These are phyloP conservation scores for Neurospora sp. DNA, from an alignment of 495 filamentous ascomycete species.

Conservation along the genomic window DNA sequence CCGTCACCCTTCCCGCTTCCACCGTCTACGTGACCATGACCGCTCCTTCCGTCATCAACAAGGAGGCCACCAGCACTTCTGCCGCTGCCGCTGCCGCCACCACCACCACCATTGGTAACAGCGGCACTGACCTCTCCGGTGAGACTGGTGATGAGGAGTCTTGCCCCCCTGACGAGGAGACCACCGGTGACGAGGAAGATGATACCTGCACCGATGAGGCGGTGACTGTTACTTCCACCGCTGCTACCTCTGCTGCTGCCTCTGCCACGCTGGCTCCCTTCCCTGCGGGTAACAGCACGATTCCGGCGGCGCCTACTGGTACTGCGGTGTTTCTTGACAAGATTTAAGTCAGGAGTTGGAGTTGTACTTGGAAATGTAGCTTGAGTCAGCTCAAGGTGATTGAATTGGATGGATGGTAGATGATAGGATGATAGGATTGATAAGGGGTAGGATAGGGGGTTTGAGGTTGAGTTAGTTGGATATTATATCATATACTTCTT, in stretches of 20 bases:
- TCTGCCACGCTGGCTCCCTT: constrained; percentile 19
- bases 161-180: constrained; percentile 5
- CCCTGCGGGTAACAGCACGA: constrained; percentile 22
- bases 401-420: not conserved
- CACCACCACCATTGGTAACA: constrained; percentile 1
- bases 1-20: constrained; percentile 11
- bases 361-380: not conserved
- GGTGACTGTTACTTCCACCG: constrained; percentile 16
- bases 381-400: too few relatives aligned
- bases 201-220: constrained; percentile 25
- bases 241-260: constrained; percentile 1
- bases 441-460: not conserved
- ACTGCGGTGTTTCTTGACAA: not conserved
- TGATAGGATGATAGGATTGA: not conserved
- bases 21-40: constrained; percentile 37
- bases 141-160: not conserved
- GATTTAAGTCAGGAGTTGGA: not conserved
- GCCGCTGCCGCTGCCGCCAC: constrained; percentile 4
- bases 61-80: not conserved
- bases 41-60: constrained; percentile 6
- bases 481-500: not conserved
- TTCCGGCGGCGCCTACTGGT: not conserved
- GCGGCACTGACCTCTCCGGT: not conserved
- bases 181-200: constrained; percentile 9
- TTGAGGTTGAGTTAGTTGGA: not conserved